Base-by-base conservation (phyloP, 2,329 filamentous ascomycete species). In the Coleophoma crateriformis region DNA sequence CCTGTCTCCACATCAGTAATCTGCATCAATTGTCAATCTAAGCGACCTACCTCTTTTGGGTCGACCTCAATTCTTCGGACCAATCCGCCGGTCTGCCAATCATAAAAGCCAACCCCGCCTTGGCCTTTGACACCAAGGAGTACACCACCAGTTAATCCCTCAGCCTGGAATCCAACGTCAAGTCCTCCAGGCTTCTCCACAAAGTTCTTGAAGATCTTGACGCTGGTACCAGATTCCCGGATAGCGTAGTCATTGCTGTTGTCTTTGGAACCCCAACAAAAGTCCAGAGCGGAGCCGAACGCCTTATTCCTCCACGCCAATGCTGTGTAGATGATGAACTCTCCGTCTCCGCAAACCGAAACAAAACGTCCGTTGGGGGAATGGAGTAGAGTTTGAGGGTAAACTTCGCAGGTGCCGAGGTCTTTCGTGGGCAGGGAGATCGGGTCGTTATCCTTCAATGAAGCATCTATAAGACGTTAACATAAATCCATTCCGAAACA, bases 181-280 rank as follows among this genome's bases (percentile, higher is more conserved):
- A 99, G 76, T 10, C 90, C 90, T 50, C 88, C 89, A 27, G 78
- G 73, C 71, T 95, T 92, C 68, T 97, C 94, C 59, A 91, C 86
- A 73, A 99, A 97, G 71, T 97, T 97, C 71, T 94, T 92, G 78
- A 94, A 97, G 34, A 97, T 84, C 76, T 96, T 96, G 62, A 99
- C 90, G 62, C 88, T 95, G 45, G 92, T 96, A 27, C 87, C 73
- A 4, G 91, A 96, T 71, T 99, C 94, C 34, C 94, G 86, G 60
- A 99, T 97, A 37, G 94, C 94, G 65, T 95, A 97, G 68, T 99
- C 94, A 68, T 96, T 97, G 73, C 90, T 95, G 71, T 96, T 96
- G 51, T 96, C 92, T 71, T 96, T 96, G 41, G 88, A 89, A 0
- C 87, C 92, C 94, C 94, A 99, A 11, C 88, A 91, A 67, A 99